These are phyloP conservation scores for Pneumocystis canis DNA, from an alignment of 1,139 yeast genomes.

Conservation along the genomic window DNA sequence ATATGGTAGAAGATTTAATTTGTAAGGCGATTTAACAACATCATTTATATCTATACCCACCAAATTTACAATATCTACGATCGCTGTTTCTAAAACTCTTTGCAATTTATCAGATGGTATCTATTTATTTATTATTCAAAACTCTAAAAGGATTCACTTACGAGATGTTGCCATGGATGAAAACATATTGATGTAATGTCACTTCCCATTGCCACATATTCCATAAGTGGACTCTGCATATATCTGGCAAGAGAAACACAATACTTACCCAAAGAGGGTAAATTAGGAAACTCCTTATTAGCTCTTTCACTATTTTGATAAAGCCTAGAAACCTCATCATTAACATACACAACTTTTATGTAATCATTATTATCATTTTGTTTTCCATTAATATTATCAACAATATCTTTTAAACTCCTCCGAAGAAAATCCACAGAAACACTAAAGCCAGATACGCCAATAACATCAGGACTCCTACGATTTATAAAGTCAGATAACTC, in stretches of 20 bases:
- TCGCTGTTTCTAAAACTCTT: slow-evolving; percentile 61
- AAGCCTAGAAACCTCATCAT: slow-evolving; percentile 84
- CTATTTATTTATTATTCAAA: not conserved
- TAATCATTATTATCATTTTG: slow-evolving; percentile 23
- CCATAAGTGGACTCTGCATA: slow-evolving; percentile 78
- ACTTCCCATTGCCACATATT: slow-evolving; percentile 66
- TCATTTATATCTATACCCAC: slow-evolving; percentile 90
- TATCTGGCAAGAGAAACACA: slow-evolving; percentile 83
- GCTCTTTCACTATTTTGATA: slow-evolving; percentile 75
- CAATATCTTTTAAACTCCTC: slow-evolving; percentile 32
- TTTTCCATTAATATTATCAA: slow-evolving; percentile 20
- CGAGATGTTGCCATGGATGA: slow-evolving; percentile 57
- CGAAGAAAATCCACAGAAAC: slow-evolving; percentile 52
- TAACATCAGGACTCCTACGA: slow-evolving; percentile 61
- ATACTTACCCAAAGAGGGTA: slow-evolving; percentile 67
- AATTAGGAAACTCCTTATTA: slow-evolving; percentile 67
- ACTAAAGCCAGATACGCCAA: slow-evolving; percentile 79
- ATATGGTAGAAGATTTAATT: slow-evolving; percentile 57
- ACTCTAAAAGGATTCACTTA: not conserved
- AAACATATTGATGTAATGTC: slow-evolving; percentile 59
- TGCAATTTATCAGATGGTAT: slow-evolving; percentile 49
- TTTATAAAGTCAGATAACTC: slow-evolving; percentile 42
- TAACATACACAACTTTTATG: slow-evolving; percentile 60
- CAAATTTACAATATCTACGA: slow-evolving; percentile 79
- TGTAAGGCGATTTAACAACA: slow-evolving; percentile 61